phyloP scores from a whole-genome alignment of 2,329 filamentous ascomycete genomes.

The Monosporascus sp. region DNA sequence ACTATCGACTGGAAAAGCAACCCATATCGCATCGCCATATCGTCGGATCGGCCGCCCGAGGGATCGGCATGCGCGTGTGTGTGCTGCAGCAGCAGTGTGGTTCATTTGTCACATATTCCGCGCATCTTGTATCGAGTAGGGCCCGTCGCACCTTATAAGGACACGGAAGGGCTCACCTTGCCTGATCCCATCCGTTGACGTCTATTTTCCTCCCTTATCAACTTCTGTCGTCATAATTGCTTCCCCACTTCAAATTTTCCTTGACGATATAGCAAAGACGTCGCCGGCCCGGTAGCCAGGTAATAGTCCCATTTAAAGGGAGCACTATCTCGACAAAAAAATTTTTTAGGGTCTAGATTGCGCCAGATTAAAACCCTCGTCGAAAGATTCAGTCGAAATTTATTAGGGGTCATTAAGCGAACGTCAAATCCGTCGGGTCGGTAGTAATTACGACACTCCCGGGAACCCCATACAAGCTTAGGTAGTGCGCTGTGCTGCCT shows the following conservation, averaged over 20 bases:
- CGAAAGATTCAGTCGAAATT: neutral
- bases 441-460: conserved; percentile 16
- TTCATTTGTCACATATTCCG: neutral
- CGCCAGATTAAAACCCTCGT: neutral
- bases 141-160: neutral
- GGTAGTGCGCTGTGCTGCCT: neutral
- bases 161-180: neutral
- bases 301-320: neutral
- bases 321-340: neutral
- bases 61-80: neutral
- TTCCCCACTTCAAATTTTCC: neutral
- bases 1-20: conserved; percentile 19
- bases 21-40: neutral
- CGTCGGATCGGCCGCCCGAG: neutral
- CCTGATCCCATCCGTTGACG: neutral
- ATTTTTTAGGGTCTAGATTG: neutral
- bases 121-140: neutral
- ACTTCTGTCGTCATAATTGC: neutral
- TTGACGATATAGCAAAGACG: neutral
- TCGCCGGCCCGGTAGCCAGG: neutral
- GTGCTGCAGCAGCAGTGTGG: neutral
- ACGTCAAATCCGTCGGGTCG: conserved; percentile 14
- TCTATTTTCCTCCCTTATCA: neutral
- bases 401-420: neutral
- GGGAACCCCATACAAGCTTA: neutral